Base-by-base conservation (phyloP, 305 asterid species). In the Galium porrigens region DNA sequence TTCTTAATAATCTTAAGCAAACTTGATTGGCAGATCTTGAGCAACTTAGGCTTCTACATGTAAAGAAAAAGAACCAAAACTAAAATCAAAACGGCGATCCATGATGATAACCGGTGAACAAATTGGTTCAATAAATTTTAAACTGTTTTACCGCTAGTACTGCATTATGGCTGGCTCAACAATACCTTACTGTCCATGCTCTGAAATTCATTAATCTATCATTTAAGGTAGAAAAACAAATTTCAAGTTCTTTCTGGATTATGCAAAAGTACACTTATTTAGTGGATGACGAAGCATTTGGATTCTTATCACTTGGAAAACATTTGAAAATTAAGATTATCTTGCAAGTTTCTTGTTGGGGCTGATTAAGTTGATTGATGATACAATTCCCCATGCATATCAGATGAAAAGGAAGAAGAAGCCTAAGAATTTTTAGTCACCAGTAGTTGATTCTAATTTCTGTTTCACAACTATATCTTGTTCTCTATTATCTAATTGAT, bases 1-100 rank as follows among this genome's bases (percentile, higher is more conserved):
- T 63, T 17, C 61, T 46, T 18, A 12, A 49, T 41, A 61, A 60
- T 62, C 39, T 29, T 10, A 11, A 18, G 36, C 52, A 66, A 41
- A 55, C 33, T 17, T 55, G 11, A 58, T 14, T 8, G 10, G 14
- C 33, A 8, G 51, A 44, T 44, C 51, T 44, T 44, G 51, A 44
- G 18, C 51, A 14, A 14, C 17, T 44, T 41, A 12, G 51, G 18
- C 51, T 44, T 44, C 6, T 44, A 44, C 51, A 11, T 44, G 51
- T 44, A 44, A 17, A 11, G 18, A 14, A 42, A 42, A 42, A 42
- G 51, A 42, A 42, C 51, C 17, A 42, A 42, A 44, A 44, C 51
- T 14, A 14, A 12, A 14, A 44, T 44, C 18, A 12, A 12, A 44
- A 44, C 3, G 3, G 51, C 2, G 18, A 2, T 12, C 5, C 18